Evolutionary conservation across 306 rosid species (phyloP), one percentile per base, ranked within the genome.

Genomic region (Trichosanthes cucumerina): DNA sequence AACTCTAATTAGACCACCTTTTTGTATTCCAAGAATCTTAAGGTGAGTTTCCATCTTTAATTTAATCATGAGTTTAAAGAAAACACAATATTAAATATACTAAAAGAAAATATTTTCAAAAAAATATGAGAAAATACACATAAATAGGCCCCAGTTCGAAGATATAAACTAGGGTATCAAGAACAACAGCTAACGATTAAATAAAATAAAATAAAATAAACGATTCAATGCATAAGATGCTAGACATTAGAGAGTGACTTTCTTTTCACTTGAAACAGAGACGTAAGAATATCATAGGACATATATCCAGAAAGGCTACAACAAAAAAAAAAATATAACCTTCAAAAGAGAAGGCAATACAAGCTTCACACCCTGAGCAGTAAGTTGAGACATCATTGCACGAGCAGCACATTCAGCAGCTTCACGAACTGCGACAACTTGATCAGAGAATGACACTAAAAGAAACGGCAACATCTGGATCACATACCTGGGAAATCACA

Each of bases 381-480:
- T 92, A 86, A 95, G 98, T 79, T 91, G 96, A 59, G 98, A 87
- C 98, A 95, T 95, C 98, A 92, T 95, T 83, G 98, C 95, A 60
- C 98, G 98, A 66, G 98, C 98, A 33, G 98, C 97, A 83, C 97
- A 72, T 85, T 95, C 98, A 62, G 97, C 93, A 84, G 92, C 97
- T 28, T 95, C 98, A 77, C 98, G 97, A 72, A 95, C 97, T 31
- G 97, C 97, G 70, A 87, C 88, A 83, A 95, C 98, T 92, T 89
- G 98, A 86, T 95, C 98, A 74, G 97, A 95, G 89, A 95, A 95
- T 11, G 96, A 95, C 82, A 92, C 96, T 90, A 95, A 87, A 52
- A 92, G 97, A 60, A 92, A 60, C 69, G 98, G 97, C 83, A 95
- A 86, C 96, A 92, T 91, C 82, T 89, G 90, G 78, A 95, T 95